Evolutionary conservation across 306 rosid genomes (phyloP).

Genomic region (Trifolium repens): DNA sequence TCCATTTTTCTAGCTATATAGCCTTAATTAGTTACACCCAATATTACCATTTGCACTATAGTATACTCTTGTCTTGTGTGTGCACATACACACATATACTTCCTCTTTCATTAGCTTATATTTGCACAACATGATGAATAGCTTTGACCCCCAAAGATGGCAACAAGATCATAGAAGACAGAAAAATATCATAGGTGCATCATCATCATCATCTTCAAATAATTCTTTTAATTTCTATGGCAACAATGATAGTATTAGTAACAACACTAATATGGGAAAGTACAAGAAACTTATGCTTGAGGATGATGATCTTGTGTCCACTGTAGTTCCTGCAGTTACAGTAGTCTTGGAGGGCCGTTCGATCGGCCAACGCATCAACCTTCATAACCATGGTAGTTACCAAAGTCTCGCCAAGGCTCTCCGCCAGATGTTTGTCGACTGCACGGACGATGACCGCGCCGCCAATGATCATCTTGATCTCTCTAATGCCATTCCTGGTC

Average conservation of each 20-base stretch:
- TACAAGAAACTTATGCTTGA: conserved; percentile 43
- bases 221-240: conserved; percentile 38
- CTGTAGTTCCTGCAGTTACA: conserved; percentile 72
- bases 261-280: not conserved
- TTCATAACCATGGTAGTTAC: conserved; percentile 79
- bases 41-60: not conserved
- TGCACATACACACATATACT: not conserved
- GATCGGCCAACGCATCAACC: conserved; percentile 88
- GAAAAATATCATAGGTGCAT: conserved; percentile 38
- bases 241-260: not conserved
- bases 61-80: not conserved
- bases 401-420: conserved; percentile 76
- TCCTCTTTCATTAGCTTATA: not conserved
- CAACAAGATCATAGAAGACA: conserved; percentile 53
- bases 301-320: conserved; percentile 59
- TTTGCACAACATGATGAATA: conserved; percentile 47
- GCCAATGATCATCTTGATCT: conserved; percentile 50
- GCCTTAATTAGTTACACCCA: not conserved
- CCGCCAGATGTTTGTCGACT: conserved; percentile 69
- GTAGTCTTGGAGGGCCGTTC: conserved; percentile 91
- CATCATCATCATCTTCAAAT: conserved; percentile 34
- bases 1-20: conserved; percentile 19
- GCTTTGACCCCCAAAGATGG: conserved; percentile 61
- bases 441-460: not conserved
- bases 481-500: conserved; percentile 82